Conservation (phyloP, 2,329 filamentous ascomycete species). For the Epichloe brachyelytri region DNA sequence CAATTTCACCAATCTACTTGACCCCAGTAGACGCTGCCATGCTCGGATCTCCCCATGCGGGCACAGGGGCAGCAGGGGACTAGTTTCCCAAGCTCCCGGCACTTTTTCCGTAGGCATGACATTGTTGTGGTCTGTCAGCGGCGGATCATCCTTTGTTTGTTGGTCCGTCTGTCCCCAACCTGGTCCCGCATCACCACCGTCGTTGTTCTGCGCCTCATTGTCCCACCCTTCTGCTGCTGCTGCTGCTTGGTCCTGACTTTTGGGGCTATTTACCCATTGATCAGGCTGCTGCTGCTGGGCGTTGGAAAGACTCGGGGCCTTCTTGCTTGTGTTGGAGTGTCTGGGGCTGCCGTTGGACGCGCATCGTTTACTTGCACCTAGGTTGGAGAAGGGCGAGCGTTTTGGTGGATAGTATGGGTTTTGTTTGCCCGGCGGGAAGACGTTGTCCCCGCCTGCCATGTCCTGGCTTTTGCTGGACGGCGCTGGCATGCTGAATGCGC, state of each 20-base stretch:
- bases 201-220: slow-evolving; percentile 4
- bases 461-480: slow-evolving; percentile 12
- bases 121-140: slow-evolving; percentile 9
- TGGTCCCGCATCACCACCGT: neutral
- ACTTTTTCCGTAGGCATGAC: slow-evolving; percentile 17
- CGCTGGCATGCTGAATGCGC: slow-evolving; percentile 8
- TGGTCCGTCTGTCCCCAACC: neutral
- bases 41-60: slow-evolving; percentile 18
- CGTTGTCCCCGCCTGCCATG: slow-evolving; percentile 17
- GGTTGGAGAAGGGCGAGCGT: slow-evolving; percentile 10
- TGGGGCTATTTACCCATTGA: neutral
- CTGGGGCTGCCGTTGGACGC: neutral
- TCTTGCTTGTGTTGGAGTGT: slow-evolving; percentile 3
- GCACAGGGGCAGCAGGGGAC: neutral
- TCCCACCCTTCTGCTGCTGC: neutral
- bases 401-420: slow-evolving; percentile 19
- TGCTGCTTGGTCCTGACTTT: neutral
- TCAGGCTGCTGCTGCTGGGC: neutral
- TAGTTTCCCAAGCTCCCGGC: slow-evolving; percentile 19
- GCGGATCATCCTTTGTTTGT: neutral
- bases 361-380: slow-evolving; percentile 6
- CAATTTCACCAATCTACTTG: slow-evolving; percentile 5
- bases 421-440: slow-evolving; percentile 13
- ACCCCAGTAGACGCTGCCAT: slow-evolving; percentile 21
- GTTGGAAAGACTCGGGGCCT: neutral